A percentile compares a stretch with the other conserved stretches of the same genome.
Conservation (phyloP, 306 rosid genomes). For the Sophora flavescens region DNA sequence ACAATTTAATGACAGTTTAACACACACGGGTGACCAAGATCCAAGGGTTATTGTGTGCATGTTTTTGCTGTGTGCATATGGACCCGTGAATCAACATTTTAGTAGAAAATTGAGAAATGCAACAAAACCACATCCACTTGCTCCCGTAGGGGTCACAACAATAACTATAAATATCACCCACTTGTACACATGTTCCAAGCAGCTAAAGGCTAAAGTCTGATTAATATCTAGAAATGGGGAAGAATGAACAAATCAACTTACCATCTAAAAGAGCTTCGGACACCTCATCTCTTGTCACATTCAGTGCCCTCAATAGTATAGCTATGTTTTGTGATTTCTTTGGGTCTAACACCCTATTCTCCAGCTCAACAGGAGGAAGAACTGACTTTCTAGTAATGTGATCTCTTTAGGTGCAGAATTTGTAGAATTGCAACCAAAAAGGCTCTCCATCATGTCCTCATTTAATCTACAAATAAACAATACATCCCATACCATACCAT, state of each 20-base stretch:
- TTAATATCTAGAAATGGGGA: slow-evolving; percentile 13
- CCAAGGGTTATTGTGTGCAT: not conserved
- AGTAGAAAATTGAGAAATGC: not conserved
- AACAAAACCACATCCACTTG: not conserved
- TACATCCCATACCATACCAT: slow-evolving; percentile 16
- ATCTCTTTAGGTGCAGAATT: slow-evolving; percentile 65
- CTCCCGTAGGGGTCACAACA: not conserved
- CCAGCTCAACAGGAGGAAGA: slow-evolving; percentile 74
- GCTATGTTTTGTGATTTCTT: slow-evolving; percentile 98
- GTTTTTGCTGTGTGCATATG: slow-evolving; percentile 12
- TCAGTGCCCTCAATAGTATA: slow-evolving; percentile 90
- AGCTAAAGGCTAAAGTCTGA: slow-evolving; percentile 21
- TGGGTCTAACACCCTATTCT: slow-evolving; percentile 88
- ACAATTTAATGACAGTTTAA: not conserved
- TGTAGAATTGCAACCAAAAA: slow-evolving; percentile 77
- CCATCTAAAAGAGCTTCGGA: slow-evolving; percentile 95
- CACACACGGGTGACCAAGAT: not conserved
- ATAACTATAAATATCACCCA: not conserved
- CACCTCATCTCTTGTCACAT: slow-evolving; percentile 93
- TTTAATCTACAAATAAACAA: slow-evolving; percentile 66
- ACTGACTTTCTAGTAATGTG: slow-evolving; percentile 76
- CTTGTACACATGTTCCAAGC: not conserved
- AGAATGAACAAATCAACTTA: slow-evolving; percentile 45
- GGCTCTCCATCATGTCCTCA: slow-evolving; percentile 98
- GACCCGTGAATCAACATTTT: not conserved